These are phyloP conservation scores for Aegilops speltoides DNA, from an alignment of 176 grass and related monocot genomes.

Conservation along the genomic window DNA sequence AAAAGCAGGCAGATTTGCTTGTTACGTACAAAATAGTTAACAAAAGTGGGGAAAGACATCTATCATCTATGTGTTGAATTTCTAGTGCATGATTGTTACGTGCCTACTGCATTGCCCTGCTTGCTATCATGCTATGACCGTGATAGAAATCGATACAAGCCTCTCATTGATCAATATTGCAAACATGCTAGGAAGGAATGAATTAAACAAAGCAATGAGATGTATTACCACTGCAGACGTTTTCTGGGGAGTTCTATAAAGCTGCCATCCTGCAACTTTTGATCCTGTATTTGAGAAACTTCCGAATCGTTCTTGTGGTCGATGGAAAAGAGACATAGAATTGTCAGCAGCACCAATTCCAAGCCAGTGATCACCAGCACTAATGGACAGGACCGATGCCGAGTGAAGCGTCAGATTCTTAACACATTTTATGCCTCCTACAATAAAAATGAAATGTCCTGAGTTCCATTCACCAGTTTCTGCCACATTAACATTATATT, in stretches of 20 bases:
- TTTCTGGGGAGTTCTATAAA: slow-evolving; percentile 98
- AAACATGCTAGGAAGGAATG: neutral
- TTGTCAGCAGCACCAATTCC: slow-evolving; percentile 98
- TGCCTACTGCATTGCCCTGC: neutral
- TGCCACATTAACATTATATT: neutral
- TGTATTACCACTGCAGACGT: slow-evolving; percentile 83
- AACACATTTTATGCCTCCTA: slow-evolving; percentile 89
- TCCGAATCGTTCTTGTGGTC: slow-evolving; percentile 87
- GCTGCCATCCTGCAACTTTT: slow-evolving; percentile 92
- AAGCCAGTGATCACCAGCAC: slow-evolving; percentile 88
- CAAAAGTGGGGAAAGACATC: slow-evolving; percentile 1
- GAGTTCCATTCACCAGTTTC: slow-evolving; percentile 19
- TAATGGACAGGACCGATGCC: slow-evolving; percentile 84
- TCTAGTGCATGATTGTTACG: neutral
- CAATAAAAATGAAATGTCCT: slow-evolving; percentile 29
- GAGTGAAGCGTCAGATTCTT: slow-evolving; percentile 92
- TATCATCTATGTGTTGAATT: neutral
- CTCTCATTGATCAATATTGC: slow-evolving; percentile 9
- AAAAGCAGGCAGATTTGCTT: slow-evolving; percentile 11
- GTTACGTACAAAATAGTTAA: neutral
- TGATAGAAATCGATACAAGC: neutral
- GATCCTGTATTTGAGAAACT: slow-evolving; percentile 78
- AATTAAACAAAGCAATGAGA: slow-evolving; percentile 25
- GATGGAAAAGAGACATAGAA: slow-evolving; percentile 97
- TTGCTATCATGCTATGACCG: neutral